phyloP scores from a whole-genome alignment of 768 basidiomycete species.

The Mrakia hoshinonis region DNA sequence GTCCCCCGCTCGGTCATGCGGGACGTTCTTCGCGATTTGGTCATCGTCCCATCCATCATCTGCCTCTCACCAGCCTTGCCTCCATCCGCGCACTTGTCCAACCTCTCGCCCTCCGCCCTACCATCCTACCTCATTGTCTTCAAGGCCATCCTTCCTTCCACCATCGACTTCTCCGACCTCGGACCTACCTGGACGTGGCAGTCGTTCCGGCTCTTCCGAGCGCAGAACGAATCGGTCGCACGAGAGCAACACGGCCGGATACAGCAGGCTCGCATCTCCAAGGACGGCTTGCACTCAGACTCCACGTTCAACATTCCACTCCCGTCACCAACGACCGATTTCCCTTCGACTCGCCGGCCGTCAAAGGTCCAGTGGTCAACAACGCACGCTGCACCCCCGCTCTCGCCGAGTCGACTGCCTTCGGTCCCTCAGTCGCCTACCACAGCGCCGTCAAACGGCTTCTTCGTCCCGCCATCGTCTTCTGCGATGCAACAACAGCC shows the following conservation, averaged over 20 bases:
- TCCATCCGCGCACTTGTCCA: slow-evolving; percentile 5
- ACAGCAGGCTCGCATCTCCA: slow-evolving; percentile 31
- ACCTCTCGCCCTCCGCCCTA: not conserved
- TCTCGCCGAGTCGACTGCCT: not conserved
- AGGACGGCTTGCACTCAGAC: slow-evolving; percentile 27
- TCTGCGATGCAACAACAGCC: no score
- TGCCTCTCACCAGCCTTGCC: slow-evolving; percentile 36
- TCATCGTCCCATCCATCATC: slow-evolving; percentile 38
- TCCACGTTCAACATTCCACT: not conserved
- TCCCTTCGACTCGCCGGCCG: slow-evolving; percentile 32
- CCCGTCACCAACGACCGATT: slow-evolving; percentile 19
- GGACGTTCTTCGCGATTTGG: slow-evolving; percentile 37
- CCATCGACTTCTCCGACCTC: slow-evolving; percentile 33
- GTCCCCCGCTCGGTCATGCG: slow-evolving; percentile 37
- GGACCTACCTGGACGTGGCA: slow-evolving; percentile 40
- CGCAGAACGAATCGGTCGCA: slow-evolving; percentile 39
- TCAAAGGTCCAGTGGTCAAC: slow-evolving; percentile 40
- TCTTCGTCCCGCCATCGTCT: no score
- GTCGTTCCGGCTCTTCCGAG: slow-evolving; percentile 40
- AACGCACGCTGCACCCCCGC: slow-evolving; percentile 15
- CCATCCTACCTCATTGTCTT: slow-evolving; percentile 40
- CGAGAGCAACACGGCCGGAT: slow-evolving; percentile 17
- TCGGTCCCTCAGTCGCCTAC: not conserved
- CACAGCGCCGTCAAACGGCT: not conserved
- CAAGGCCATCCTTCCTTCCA: slow-evolving; percentile 39